Base-by-base conservation (phyloP, 2,329 filamentous ascomycete species). In the Drechmeria coniospora region DNA sequence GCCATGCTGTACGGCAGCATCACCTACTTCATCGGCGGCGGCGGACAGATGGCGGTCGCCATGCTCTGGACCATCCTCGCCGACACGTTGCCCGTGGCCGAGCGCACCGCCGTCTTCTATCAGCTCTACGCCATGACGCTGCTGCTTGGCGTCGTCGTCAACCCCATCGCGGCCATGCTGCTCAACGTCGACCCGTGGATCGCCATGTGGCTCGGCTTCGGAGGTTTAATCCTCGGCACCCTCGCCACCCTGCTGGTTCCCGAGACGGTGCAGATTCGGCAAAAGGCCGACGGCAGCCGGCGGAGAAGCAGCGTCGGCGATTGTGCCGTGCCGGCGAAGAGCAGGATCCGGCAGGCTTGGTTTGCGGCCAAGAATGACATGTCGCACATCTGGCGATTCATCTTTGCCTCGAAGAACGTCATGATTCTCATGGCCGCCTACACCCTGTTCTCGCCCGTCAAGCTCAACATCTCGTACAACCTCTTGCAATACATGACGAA, bases 401-500 rank as follows among this genome's bases (percentile, higher is more conserved):
- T 62, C 4, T 42, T 59, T 11, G 41, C 41, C 2, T 59, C 61
- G 5, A 47, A 39, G 32, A 45, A 39, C 10, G 37, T 61, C 15
- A 40, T 55, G 26, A 31, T 55, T 9, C 47, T 65, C 4, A 47
- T 60, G 12, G 4, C 52, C 2, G 50, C 54, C 0, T 44, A 42
- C 11, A 41, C 41, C 0, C 16, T 41, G n/a, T 42, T 32, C n/a
- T 36, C 32, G 7, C 41, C 47, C 1, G 34, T 57, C 11, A 40
- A 42, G 1, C 42, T 56, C 10, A 43, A 47, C 7, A 29, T 54
- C 5, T 22, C 47, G 0, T 43, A 49, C 15, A 51, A 52, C 14
- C 32, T 67, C 5, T 38, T 70, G 3, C 68, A 72, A 38, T 70
- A 70, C 38, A 52, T 63, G 29, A 61, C 59, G 1, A 61, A 58